These are phyloP conservation scores for Cymbidium sinense DNA, from an alignment of 106 monocot genomes.

Conservation along the genomic window DNA sequence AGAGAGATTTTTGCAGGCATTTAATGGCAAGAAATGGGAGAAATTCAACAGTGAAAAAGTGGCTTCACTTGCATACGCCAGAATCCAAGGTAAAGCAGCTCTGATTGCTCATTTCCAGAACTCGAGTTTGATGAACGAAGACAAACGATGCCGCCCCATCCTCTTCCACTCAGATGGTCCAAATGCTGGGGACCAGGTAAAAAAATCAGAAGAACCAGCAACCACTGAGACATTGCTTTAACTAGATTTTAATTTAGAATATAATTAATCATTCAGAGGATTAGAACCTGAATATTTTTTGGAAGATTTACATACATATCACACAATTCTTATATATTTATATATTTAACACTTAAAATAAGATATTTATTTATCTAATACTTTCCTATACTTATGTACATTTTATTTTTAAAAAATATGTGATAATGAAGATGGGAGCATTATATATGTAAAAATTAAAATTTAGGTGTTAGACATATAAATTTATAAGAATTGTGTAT, in stretches of 20 bases:
- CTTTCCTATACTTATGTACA: too few relatives aligned
- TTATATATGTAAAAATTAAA: too few relatives aligned
- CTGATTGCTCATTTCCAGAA: constrained; percentile 82
- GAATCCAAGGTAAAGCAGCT: constrained; percentile 74
- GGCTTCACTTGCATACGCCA: constrained; percentile 73
- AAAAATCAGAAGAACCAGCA: neutral
- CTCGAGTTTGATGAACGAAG: constrained; percentile 86
- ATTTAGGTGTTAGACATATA: too few relatives aligned
- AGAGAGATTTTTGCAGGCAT: constrained; percentile 28
- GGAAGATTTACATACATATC: too few relatives aligned
- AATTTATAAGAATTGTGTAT: too few relatives aligned
- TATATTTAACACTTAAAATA: too few relatives aligned
- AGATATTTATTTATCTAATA: too few relatives aligned
- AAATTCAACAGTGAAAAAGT: constrained; percentile 88
- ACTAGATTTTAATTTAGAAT: neutral
- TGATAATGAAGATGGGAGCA: neutral
- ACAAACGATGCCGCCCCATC: constrained; percentile 76
- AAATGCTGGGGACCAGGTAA: constrained; percentile 83
- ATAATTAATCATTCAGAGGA: neutral
- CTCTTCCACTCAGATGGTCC: constrained; percentile 73
- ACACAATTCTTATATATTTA: too few relatives aligned
- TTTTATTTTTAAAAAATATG: too few relatives aligned
- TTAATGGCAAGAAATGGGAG: constrained; percentile 87
- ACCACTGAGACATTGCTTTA: too few relatives aligned
- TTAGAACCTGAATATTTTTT: too few relatives aligned